Evolutionary conservation across 73 alveolate species (phyloP), one percentile per base, ranked within the genome.

Genomic region (Uronychia binucleata): DNA sequence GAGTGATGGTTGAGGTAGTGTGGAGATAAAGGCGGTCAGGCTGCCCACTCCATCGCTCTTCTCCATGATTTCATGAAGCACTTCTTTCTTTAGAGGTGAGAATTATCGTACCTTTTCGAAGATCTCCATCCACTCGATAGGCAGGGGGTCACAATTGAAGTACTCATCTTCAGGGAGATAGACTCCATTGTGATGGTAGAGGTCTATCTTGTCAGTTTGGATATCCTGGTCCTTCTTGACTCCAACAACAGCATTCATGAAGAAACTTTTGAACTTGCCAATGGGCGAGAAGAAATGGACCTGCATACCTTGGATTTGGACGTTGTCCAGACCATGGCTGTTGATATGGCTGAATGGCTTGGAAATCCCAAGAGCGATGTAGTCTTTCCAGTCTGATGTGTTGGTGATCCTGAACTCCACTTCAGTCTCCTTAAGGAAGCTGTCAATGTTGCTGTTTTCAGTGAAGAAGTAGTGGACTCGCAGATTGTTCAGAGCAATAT

Each of bases 121-220:
- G 59, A 95, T 82, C 76, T 95, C 98, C 86, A 95, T 83, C 97
- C 98, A 95, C 78, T 93, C 97, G n/a, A 93, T 88, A 25, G 98
- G 98, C 33, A 95, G 86, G 0, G 98, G 97, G 85, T 95, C 96
- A 1, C 94, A 90, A 75, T 92, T 95, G 46, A 86, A 93, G 76
- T 93, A 95, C 74, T 90, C 87, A 35, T 95, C 92, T 58, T 93
- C 97, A 28, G 98, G 98, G 77, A 95, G 90, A 77, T 95, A 95
- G 0, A 90, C 92, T 57, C 80, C 78, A 30, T 90, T 87, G 59
- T 89, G 78, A 34, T 90, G 88, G 75, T 95, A 91, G 28, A 95
- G 90, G 60, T 67, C 83, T 74, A 95, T 86, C 74, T 90, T 93
- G 29, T 92, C 96, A 30, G 96, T 95, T 80, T 93, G 90, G 27